Base-by-base conservation (phyloP, 331 rosid genomes). In the Malus hybrid region DNA sequence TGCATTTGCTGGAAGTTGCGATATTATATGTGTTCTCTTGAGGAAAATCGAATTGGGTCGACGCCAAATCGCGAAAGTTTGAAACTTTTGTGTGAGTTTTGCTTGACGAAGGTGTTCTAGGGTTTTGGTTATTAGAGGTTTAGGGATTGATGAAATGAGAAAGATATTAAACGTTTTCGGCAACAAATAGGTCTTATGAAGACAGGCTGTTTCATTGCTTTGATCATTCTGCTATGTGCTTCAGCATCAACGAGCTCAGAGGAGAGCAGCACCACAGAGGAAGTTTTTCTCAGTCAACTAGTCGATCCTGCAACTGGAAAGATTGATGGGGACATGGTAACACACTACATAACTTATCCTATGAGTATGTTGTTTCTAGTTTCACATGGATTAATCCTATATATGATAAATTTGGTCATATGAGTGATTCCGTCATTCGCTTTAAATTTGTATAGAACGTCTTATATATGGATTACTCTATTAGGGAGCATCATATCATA, bases 321-420 rank as follows among this genome's bases (percentile, higher is more conserved):
- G 66, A 73, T 90, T 34, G 81, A 88, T 72, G 76, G 75, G 68
- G 87, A 85, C 70, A 70, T 85, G 97, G 99, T 95, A 77, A 89
- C 93, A 79, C 46, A 78, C 79, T 69, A 16, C 56, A n/a, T 20
- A 67, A 7, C 59, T 61, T 13, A 27, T 27, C 44, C 33, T 67
- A 15, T 56, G 56, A 10, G n/a, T 22, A 14, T 31, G 50, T 12
- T 11, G 22, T 20, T 2, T 39, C 46, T 39, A 39, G 13, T 39
- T 39, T 42, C 46, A 42, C 13, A 42, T 42, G 3, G 20, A 33
- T 19, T 6, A 29, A 29, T 57, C 22, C 12, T 12, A 19, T 39
- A 10, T n/a, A 19, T 42, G 20, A 73, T 73, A n/a, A 54, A 27
- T 64, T 39, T 50, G 27, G 33, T 11, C 68, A 48, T 70, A 8